A percentile compares a stretch with the other conserved stretches of the same genome.
Evolutionary conservation across 352 stramenopile species (phyloP).

Genomic region (Thraustochytrium striatum): DNA sequence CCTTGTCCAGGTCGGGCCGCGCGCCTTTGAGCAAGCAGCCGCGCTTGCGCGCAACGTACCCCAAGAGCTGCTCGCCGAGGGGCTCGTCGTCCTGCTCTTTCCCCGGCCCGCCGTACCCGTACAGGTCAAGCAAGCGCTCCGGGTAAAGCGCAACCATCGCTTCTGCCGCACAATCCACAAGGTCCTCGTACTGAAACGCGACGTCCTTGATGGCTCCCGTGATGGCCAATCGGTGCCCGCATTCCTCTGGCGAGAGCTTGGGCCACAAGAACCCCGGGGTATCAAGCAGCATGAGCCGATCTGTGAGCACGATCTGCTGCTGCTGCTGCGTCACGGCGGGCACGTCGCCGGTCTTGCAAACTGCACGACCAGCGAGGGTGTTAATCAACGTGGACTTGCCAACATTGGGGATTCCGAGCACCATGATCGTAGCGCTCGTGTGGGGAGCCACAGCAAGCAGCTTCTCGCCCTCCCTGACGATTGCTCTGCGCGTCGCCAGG

Average conservation of each 20-base stretch:
- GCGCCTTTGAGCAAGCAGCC: constrained; percentile 5
- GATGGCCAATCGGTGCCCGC: constrained; percentile 9
- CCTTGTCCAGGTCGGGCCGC: neutral
- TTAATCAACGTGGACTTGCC: constrained; percentile 45
- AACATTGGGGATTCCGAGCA: constrained; percentile 21
- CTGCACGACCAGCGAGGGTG: neutral
- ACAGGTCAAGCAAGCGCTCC: neutral
- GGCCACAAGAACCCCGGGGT: constrained; percentile 39
- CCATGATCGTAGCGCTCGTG: neutral
- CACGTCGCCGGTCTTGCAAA: constrained; percentile 28
- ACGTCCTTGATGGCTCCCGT: constrained; percentile 29
- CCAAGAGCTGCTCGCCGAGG: neutral
- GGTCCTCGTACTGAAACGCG: constrained; percentile 11
- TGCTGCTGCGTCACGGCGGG: constrained; percentile 24
- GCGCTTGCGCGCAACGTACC: neutral
- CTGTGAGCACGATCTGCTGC: constrained; percentile 6
- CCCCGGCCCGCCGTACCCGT: neutral
- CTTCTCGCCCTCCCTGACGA: neutral
- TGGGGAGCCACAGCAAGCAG: neutral
- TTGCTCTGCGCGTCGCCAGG: neutral
- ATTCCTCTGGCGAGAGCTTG: neutral
- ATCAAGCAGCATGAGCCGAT: constrained; percentile 18
- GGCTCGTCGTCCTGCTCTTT: neutral
- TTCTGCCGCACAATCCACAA: neutral
- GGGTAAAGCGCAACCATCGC: neutral